Evolutionary conservation across 1,284 basidiomycete species (phyloP), one percentile per base, ranked within the genome.

Genomic region (Apiotrichum gamsii): DNA sequence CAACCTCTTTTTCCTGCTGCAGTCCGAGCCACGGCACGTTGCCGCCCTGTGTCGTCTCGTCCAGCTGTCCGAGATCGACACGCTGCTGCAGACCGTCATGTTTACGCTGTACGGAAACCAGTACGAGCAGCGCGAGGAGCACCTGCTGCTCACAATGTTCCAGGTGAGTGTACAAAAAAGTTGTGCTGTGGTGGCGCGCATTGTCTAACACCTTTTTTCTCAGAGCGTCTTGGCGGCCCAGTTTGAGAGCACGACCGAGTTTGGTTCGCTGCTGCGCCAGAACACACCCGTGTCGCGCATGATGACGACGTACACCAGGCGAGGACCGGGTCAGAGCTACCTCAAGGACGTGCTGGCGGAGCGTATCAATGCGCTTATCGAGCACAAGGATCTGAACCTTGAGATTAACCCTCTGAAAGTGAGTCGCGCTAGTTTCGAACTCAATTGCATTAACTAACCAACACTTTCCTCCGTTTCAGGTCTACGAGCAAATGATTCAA

Each of bases 291-390:
- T 97, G 16, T 97, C 93, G 43, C 84, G 95, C 39, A 97, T 98
- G 94, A 97, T 99, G 94, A 97, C 95, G 33, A 97, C 94, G 18
- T 99, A 98, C 74, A 97, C 94, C 39, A 85, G 95, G 47, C 84
- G 95, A 56, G 94, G 93, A 41, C 94, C 95, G 0, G 94, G 94
- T 57, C 94, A 98, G 72, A 89, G 87, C 62, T 99, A 97, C 71
- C 82, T 99, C 58, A 97, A 97, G 77, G 84, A 86, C 57, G 91
- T 97, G 28, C 78, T 99, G 41, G 90, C 94, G 13, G 93, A 96
- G 69, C 83, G 94, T 48, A 96, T 99, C 75, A 97, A 97, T 75
- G 90, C 87, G 64, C 77, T 99, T 55, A 95, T 97, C 61, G 94
- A 96, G 72, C 91, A 97, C 77, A 94, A 96, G 74, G 91, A 97